Evolutionary conservation across 2,329 filamentous ascomycete genomes (phyloP).

Genomic region (Cladophialophora bantiana): DNA sequence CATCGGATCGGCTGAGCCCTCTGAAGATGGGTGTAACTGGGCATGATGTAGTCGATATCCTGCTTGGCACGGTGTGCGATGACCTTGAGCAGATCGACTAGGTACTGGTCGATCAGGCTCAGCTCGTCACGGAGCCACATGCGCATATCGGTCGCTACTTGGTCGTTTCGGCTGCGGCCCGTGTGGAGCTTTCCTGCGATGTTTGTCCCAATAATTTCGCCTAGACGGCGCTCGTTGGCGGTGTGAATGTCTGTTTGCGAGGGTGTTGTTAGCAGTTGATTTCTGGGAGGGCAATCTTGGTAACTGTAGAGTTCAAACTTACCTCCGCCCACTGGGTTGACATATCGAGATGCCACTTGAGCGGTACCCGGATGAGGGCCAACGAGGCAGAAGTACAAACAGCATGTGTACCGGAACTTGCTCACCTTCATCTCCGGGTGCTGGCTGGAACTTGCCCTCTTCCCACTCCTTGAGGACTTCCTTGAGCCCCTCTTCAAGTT

Average conservation of each 20-base stretch:
- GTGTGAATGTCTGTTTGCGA: conserved; percentile 68
- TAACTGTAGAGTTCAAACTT: background rate
- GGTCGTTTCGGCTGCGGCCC: conserved; percentile 85
- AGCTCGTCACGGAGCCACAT: conserved; percentile 84
- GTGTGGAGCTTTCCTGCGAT: conserved; percentile 88
- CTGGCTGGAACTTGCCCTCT: conserved; percentile 39
- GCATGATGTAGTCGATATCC: conserved; percentile 81
- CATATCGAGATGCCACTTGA: conserved; percentile 5
- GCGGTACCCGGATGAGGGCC: background rate
- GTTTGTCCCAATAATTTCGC: conserved; percentile 85
- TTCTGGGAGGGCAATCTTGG: background rate
- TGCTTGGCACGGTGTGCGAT: conserved; percentile 72
- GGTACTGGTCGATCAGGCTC: conserved; percentile 69
- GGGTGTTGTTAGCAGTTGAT: conserved; percentile 43
- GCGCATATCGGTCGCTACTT: conserved; percentile 88
- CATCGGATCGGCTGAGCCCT: conserved; percentile 79
- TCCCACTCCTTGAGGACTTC: conserved; percentile 59
- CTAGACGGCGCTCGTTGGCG: conserved; percentile 73
- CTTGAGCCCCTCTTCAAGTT: conserved; percentile 75
- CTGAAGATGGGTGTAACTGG: conserved; percentile 87
- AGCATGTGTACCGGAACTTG: conserved; percentile 8
- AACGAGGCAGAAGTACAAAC: conserved; percentile 15
- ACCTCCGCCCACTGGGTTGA: background rate
- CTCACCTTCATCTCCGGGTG: conserved; percentile 35
- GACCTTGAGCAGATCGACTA: conserved; percentile 74